Conservation (phyloP, 495 filamentous ascomycete genomes). For the Letharia lupina region DNA sequence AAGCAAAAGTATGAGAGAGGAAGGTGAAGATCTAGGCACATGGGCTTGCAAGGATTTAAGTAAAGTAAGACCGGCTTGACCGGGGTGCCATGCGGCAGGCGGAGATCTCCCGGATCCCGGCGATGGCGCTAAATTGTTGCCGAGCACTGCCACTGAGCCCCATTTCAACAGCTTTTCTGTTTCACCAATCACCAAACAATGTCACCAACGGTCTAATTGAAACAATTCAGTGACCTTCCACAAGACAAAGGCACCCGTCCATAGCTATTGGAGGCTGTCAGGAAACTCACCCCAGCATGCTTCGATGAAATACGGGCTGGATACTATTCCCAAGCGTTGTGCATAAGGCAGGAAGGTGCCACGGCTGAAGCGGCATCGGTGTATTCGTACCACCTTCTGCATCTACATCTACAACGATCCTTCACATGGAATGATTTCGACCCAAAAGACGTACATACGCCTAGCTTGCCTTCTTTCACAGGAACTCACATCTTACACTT, state of each 20-base stretch:
- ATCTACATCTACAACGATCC: not conserved
- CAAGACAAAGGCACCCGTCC: not conserved
- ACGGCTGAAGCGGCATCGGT: not conserved
- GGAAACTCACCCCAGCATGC: not conserved
- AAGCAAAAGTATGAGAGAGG: not conserved
- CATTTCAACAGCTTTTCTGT: not conserved
- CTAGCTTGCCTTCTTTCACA: not conserved
- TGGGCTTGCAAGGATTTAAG: not conserved
- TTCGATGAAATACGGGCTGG: not conserved
- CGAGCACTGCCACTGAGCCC: not conserved
- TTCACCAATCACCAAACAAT: not conserved
- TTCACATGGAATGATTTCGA: not conserved
- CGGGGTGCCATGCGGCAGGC: not conserved
- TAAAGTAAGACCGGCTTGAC: not conserved
- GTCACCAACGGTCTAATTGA: not conserved
- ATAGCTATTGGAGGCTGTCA: not conserved
- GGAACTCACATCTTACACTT: not conserved
- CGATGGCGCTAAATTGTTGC: not conserved
- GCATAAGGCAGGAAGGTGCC: conserved; percentile 3
- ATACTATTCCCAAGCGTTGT: not conserved
- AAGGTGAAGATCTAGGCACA: not conserved
- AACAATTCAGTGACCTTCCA: not conserved
- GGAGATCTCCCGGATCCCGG: not conserved
- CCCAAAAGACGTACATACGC: not conserved
- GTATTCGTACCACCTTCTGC: not conserved